Evolutionary conservation across 129 eudicot species (phyloP).

Genomic region (Glebionis coronaria): DNA sequence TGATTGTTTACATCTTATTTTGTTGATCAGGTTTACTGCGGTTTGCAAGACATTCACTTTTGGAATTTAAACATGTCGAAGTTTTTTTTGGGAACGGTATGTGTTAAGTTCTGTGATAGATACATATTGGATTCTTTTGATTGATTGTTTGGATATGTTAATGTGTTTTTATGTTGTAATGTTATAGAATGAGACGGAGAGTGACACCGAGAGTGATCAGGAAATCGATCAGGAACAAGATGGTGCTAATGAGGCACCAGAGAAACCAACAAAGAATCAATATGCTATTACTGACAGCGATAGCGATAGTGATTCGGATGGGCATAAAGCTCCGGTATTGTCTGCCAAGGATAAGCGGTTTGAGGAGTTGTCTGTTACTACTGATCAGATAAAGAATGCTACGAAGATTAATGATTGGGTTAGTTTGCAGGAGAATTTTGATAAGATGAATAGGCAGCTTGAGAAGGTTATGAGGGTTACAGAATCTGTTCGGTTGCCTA

Average conservation of each 20-base stretch:
- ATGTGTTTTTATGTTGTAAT: not conserved
- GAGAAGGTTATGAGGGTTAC: conserved; percentile 86
- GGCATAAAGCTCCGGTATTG: conserved; percentile 55
- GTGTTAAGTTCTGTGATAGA: too few relatives aligned
- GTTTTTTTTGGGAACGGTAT: too few relatives aligned
- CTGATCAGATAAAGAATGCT: conserved; percentile 92
- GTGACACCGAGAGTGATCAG: conserved; percentile 70
- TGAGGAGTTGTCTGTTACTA: conserved; percentile 76
- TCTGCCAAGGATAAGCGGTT: conserved; percentile 84
- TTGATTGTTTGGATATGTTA: not conserved
- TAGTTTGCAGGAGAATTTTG: conserved; percentile 83
- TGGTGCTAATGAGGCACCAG: conserved; percentile 28
- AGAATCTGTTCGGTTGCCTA: conserved; percentile 60
- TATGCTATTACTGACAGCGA: conserved; percentile 36
- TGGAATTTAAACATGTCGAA: too few relatives aligned
- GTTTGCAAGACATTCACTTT: too few relatives aligned
- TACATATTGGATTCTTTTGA: too few relatives aligned
- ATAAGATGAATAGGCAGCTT: conserved; percentile 80
- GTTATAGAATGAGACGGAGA: conserved; percentile 44
- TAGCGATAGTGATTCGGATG: conserved; percentile 60
- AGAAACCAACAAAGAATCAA: conserved; percentile 33
- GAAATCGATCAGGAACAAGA: conserved; percentile 38
- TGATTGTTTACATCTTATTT: too few relatives aligned
- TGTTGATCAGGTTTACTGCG: too few relatives aligned
- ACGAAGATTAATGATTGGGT: conserved; percentile 98